A percentile compares a stretch with the other conserved stretches of the same genome.
Conservation (phyloP, 306 rosid genomes). For the Neltuma alba region DNA sequence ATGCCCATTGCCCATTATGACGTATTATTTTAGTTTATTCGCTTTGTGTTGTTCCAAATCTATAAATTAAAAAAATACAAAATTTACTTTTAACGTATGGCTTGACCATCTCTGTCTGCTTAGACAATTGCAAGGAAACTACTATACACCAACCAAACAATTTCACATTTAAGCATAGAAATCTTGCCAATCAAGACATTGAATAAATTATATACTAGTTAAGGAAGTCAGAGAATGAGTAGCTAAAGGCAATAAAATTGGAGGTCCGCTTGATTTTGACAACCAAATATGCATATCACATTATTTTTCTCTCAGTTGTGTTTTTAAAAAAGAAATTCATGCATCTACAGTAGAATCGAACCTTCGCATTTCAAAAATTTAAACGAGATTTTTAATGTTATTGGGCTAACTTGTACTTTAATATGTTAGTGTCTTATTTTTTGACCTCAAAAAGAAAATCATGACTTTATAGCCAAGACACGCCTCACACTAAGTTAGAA, state of each 20-base stretch:
- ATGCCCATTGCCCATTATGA: conserved; percentile 32
- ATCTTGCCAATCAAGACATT: not conserved
- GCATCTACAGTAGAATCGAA: no score
- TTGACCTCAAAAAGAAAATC: not conserved
- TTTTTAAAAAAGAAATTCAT: no score
- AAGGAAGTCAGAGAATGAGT: not conserved
- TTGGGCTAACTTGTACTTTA: no score
- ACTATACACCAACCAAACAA: not conserved
- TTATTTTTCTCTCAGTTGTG: not conserved
- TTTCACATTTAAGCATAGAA: not conserved
- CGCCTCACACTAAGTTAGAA: not conserved
- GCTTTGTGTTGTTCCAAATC: not conserved
- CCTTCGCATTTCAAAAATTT: no score
- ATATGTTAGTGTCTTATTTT: not conserved
- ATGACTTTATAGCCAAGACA: not conserved
- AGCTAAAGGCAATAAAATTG: not conserved
- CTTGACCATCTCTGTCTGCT: conserved; percentile 29
- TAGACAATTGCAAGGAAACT: not conserved
- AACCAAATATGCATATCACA: not conserved
- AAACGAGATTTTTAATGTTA: no score
- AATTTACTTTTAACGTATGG: not conserved
- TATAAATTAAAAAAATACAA: not conserved
- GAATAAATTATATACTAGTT: not conserved
- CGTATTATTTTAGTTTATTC: not conserved
- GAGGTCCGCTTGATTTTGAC: not conserved